A percentile compares a stretch with the other conserved stretches of the same genome.
Conservation (phyloP, 768 basidiomycete genomes). For the Tulasnella sp. region DNA sequence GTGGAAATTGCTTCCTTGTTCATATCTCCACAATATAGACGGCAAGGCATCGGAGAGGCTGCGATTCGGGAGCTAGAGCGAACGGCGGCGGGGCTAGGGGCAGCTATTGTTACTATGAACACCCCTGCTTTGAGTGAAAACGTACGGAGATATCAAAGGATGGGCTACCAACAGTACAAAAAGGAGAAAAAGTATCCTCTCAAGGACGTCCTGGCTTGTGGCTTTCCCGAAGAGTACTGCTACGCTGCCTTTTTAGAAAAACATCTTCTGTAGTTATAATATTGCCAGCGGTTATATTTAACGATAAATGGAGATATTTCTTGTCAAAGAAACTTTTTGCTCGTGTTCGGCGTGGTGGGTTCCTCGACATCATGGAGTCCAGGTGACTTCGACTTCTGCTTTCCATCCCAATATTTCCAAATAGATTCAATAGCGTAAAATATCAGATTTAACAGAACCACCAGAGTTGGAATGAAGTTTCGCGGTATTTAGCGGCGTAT, state of each 20-base stretch:
- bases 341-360: neutral
- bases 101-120: neutral
- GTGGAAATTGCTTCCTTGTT: neutral
- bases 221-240: neutral
- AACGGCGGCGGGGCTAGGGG: neutral
- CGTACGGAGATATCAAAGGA: neutral
- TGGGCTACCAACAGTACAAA: neutral
- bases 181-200: neutral
- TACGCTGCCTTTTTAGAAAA: neutral
- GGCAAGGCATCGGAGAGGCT: neutral
- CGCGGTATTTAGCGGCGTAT: too few species aligned
- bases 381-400: too few species aligned
- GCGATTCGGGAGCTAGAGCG: neutral
- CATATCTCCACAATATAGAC: neutral
- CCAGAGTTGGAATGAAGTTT: neutral
- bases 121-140: neutral
- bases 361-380: too few species aligned
- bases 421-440: neutral
- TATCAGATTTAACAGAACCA: neutral
- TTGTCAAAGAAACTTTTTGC: neutral
- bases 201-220: neutral
- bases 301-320: neutral
- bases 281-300: neutral
- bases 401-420: too few species aligned
- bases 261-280: neutral